Evolutionary conservation across 805 yeast genomes (phyloP), one percentile per base, ranked within the genome.

Genomic region (Spencermartinsiella europaea): DNA sequence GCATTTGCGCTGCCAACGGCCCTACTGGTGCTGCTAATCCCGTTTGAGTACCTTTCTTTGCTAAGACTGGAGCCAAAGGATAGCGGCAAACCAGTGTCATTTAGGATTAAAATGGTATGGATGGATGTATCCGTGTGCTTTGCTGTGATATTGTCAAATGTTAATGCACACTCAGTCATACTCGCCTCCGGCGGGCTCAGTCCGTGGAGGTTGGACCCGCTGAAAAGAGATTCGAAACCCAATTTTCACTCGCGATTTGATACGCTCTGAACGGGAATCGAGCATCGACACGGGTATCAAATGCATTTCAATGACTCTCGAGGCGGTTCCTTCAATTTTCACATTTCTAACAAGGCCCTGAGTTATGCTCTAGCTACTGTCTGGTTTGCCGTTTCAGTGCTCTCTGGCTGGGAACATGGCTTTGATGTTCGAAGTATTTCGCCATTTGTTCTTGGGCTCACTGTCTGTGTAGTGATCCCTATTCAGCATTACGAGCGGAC

Each of bases 401-500:
- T 37, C 10, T 38, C 45, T 2, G 25, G 4, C 17, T 21, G 21
- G 21, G 15, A 15, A 21, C 36, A 38, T 41, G 51, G 49, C 20
- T 31, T 19, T 17, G 53, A 44, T 25, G 16, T 45, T 15, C 16
- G 47, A 22, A 19, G 48, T 17, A 16, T 41, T 16, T 21, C 54
- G 17, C 51, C 54, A 0, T n/a, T 45, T 4, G 16, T 42, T 3
- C 21, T 34, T 7, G 28, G 38, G 2, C 31, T 40, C 5, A 44
- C 52, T 5, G 40, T 50, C 4, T 14, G 12, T 21, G 27, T 46
- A 15, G 47, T 40, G 7, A n/a, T 45, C 5, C 31, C 28, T 21
- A 41, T 53, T 21, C 59, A 55, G 38, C 3, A 36, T n/a, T 16
- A 42, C 21, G 57, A 55, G 42, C 25, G 37, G 7, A 41, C 36